These are phyloP conservation scores for Dunaliella primolecta DNA, from an alignment of 139 green algal genomes.

Conservation along the genomic window DNA sequence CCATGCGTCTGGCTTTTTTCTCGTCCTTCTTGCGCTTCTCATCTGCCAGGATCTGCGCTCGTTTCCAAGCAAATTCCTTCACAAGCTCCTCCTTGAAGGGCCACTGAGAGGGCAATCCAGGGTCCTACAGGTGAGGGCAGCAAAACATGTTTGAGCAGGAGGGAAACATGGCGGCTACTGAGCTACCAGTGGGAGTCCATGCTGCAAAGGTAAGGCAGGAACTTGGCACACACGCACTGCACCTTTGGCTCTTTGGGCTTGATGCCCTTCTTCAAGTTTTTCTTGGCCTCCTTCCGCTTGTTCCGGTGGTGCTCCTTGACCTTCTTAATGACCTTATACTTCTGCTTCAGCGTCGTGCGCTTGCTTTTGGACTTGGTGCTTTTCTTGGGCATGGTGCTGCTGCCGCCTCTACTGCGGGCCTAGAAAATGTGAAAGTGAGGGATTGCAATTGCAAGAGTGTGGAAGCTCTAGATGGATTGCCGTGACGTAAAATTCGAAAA, in stretches of 20 bases:
- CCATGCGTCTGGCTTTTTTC: constrained; percentile 48
- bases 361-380: constrained; percentile 89
- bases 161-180: too few species aligned
- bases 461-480: not conserved
- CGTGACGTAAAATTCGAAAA: not conserved
- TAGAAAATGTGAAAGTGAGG: too few species aligned
- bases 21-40: constrained; percentile 69
- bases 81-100: constrained; percentile 95
- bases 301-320: constrained; percentile 91
- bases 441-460: too few species aligned
- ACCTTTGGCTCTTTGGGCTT: constrained; percentile 66
- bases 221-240: too few species aligned
- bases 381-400: constrained; percentile 78
- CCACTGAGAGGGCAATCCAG: constrained; percentile 87
- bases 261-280: constrained; percentile 52
- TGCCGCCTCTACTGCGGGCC: not conserved
- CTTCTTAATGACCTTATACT: constrained; percentile 87
- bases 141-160: too few species aligned
- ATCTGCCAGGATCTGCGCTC: constrained; percentile 56
- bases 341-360: constrained; percentile 84
- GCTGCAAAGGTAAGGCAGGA: too few species aligned
- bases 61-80: constrained; percentile 81
- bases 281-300: constrained; percentile 70
- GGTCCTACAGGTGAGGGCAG: too few species aligned
- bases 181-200: too few species aligned